Evolutionary conservation across 305 asterid genomes (phyloP).

Genomic region (Ilex paraguariensis): DNA sequence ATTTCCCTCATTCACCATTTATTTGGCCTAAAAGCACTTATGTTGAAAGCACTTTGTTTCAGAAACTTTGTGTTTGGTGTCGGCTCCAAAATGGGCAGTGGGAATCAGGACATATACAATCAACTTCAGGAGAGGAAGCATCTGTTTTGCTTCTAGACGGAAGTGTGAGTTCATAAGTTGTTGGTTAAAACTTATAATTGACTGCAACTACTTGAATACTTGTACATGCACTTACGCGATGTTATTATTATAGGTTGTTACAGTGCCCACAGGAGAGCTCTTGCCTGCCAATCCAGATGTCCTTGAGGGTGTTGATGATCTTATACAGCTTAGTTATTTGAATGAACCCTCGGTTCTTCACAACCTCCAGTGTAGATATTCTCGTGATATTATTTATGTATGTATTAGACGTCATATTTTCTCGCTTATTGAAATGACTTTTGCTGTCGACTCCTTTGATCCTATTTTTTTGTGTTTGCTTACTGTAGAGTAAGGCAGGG

Average conservation of each 20-base stretch:
- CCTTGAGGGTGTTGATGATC: conserved; percentile 91
- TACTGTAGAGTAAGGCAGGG: conserved; percentile 84
- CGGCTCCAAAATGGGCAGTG: conserved; percentile 41
- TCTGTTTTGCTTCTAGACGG: conserved; percentile 54
- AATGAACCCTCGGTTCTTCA: conserved; percentile 94
- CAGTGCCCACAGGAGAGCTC: conserved; percentile 54
- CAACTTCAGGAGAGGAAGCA: conserved; percentile 68
- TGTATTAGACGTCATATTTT: conserved; percentile 18
- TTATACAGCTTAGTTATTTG: conserved; percentile 79
- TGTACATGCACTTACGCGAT: conserved; percentile 1
- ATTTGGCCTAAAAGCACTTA: too few relatives aligned
- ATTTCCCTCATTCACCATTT: too few relatives aligned
- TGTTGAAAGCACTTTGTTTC: conserved; percentile 16
- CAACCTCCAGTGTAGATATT: conserved; percentile 71
- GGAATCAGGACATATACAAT: conserved; percentile 66
- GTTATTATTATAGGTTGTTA: conserved; percentile 46
- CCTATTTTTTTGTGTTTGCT: conserved; percentile 14
- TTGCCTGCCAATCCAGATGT: conserved; percentile 89
- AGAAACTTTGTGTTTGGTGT: conserved; percentile 82
- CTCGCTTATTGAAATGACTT: not conserved
- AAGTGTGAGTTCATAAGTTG: conserved; percentile 48
- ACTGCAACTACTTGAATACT: too few relatives aligned
- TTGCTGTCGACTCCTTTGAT: not conserved
- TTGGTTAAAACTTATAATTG: not conserved
- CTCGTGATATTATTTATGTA: conserved; percentile 67